phyloP scores from a whole-genome alignment of 2,329 filamentous ascomycete species.

The Lecanicillium sp. region DNA sequence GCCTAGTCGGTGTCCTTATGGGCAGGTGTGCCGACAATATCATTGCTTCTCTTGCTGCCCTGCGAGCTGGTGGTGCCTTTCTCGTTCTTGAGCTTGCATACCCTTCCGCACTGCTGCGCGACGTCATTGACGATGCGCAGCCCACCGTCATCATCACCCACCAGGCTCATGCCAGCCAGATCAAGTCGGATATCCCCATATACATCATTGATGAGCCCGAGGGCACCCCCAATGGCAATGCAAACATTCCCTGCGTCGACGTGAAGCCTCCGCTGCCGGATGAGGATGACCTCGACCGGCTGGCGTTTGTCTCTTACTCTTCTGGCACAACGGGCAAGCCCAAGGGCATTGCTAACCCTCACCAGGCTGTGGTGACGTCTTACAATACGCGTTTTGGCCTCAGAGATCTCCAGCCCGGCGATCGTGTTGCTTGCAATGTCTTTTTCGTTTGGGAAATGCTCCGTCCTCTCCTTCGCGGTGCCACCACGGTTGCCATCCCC shows the following conservation, averaged over 20 bases:
- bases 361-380: constrained; percentile 63
- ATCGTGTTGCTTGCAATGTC: constrained; percentile 79
- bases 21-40: constrained; percentile 72
- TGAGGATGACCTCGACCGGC: constrained; percentile 61
- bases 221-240: constrained; percentile 17
- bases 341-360: constrained; percentile 77
- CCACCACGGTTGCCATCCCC: constrained; percentile 66
- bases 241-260: constrained; percentile 21
- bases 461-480: constrained; percentile 65
- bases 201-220: constrained; percentile 52
- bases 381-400: constrained; percentile 65
- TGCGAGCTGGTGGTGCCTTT: constrained; percentile 72
- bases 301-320: constrained; percentile 76
- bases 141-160: constrained; percentile 65
- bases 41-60: constrained; percentile 67
- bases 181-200: constrained; percentile 54
- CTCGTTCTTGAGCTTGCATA: constrained; percentile 75
- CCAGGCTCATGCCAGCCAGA: constrained; percentile 52
- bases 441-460: constrained; percentile 84
- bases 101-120: constrained; percentile 62
- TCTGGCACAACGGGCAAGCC: constrained; percentile 70
- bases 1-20: constrained; percentile 66
- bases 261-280: constrained; percentile 44
- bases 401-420: constrained; percentile 61
- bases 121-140: constrained; percentile 68